Evolutionary conservation across 1,139 yeast genomes (phyloP).

Genomic region (Candida freyschussii): DNA sequence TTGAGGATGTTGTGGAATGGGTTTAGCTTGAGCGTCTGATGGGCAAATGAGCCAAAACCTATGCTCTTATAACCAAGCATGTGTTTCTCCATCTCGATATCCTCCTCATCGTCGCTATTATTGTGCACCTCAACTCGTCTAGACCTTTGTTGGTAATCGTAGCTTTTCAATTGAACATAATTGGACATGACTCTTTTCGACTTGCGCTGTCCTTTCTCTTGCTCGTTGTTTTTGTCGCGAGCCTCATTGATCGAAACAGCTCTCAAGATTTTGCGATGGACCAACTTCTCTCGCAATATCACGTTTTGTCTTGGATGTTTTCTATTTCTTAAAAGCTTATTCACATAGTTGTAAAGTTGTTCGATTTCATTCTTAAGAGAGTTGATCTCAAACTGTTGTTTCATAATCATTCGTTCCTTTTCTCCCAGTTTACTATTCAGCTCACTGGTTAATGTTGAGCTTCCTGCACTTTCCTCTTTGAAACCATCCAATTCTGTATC

Average conservation of each 20-base stretch:
- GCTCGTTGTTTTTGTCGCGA: not conserved
- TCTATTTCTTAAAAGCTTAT: conserved; percentile 20
- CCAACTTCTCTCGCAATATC: conserved; percentile 21
- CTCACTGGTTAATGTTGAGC: conserved; percentile 14
- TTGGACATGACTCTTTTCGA: conserved; percentile 17
- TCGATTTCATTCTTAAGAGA: conserved; percentile 22
- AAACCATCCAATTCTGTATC: conserved; percentile 5
- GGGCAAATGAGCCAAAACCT: too few relatives aligned
- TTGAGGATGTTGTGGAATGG: too few relatives aligned
- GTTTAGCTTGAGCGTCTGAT: too few relatives aligned
- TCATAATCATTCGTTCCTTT: conserved; percentile 7
- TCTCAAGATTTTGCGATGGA: conserved; percentile 22
- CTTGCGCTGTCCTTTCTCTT: not conserved
- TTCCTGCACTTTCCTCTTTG: conserved; percentile 1
- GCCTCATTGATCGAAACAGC: conserved; percentile 12
- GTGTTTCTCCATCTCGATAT: too few relatives aligned
- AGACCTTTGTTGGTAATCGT: too few relatives aligned
- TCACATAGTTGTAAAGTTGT: conserved; percentile 24
- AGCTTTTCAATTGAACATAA: conserved; percentile 13
- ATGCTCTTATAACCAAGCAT: too few relatives aligned
- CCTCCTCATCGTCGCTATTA: too few relatives aligned
- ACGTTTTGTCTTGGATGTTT: conserved; percentile 18
- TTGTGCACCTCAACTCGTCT: too few relatives aligned
- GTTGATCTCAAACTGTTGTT: conserved; percentile 17
- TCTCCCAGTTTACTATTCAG: conserved; percentile 15